Evolutionary conservation across 306 rosid species (phyloP).

Genomic region (Gastrolobium villosum): DNA sequence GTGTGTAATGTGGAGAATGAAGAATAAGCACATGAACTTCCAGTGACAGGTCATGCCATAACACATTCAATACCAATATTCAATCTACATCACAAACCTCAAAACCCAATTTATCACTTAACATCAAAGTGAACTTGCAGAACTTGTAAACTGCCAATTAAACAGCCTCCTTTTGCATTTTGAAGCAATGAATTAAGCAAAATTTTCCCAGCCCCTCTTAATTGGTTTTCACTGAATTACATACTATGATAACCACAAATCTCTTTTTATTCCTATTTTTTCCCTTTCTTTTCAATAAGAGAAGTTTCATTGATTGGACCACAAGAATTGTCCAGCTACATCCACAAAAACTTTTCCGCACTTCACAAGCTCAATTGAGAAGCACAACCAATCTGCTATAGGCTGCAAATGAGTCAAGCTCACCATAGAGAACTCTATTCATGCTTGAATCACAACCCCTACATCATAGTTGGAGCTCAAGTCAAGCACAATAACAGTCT

Average conservation of each 20-base stretch:
- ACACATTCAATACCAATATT: neutral
- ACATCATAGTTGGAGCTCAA: neutral
- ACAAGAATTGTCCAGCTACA: neutral
- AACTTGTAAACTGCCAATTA: neutral
- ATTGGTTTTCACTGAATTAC: too few relatives aligned
- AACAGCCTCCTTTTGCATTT: too few relatives aligned
- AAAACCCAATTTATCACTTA: neutral
- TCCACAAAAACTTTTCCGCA: constrained; percentile 16
- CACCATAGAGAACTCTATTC: neutral
- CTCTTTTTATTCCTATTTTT: too few relatives aligned
- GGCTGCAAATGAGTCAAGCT: constrained; percentile 26
- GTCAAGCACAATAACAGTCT: constrained; percentile 15
- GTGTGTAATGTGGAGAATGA: neutral
- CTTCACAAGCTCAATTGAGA: constrained; percentile 23
- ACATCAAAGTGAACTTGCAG: neutral
- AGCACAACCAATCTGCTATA: constrained; percentile 14
- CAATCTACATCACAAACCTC: neutral
- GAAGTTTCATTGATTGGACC: too few relatives aligned
- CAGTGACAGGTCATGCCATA: neutral
- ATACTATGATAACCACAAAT: too few relatives aligned
- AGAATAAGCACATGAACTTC: constrained; percentile 24
- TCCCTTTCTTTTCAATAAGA: too few relatives aligned
- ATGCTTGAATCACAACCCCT: constrained; percentile 22
- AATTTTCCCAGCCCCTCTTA: too few relatives aligned
- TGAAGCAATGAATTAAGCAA: too few relatives aligned